Evolutionary conservation across 164 flowering plant species (phyloP).

Genomic region (Vitis cinerea): DNA sequence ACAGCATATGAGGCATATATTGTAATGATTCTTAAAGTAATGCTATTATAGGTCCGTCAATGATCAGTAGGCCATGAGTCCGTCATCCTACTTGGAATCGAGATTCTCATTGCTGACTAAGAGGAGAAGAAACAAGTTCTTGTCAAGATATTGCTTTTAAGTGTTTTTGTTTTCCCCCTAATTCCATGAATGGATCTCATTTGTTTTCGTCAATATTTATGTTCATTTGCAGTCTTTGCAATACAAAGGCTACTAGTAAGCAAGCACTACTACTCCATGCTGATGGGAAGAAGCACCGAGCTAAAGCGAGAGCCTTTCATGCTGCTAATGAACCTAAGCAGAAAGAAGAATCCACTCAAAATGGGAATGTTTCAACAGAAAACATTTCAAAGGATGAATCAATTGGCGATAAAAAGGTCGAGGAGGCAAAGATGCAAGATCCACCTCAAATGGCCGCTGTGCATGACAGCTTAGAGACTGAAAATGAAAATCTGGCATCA

Average conservation of each 20-base stretch:
- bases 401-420: conserved; percentile 9
- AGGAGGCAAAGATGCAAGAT: conserved; percentile 30
- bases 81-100: no score
- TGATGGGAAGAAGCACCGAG: conserved; percentile 92
- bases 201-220: neutral
- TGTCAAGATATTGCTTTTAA: neutral
- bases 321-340: conserved; percentile 53
- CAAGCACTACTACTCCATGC: conserved; percentile 89
- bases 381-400: conserved; percentile 21
- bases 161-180: neutral
- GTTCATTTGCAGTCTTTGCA: conserved; percentile 67
- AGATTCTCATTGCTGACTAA: no score
- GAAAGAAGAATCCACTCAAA: conserved; percentile 36
- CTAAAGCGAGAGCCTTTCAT: conserved; percentile 82
- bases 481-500: conserved; percentile 31
- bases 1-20: no score
- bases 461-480: conserved; percentile 18
- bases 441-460: conserved; percentile 16
- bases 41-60: no score
- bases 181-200: neutral
- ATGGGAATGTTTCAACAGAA: conserved; percentile 19
- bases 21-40: no score
- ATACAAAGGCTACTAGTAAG: conserved; percentile 76
- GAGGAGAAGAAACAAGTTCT: no score
- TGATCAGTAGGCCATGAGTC: no score